Base-by-base conservation (phyloP, 257 asterid genomes). In the Eustoma russellianum region DNA sequence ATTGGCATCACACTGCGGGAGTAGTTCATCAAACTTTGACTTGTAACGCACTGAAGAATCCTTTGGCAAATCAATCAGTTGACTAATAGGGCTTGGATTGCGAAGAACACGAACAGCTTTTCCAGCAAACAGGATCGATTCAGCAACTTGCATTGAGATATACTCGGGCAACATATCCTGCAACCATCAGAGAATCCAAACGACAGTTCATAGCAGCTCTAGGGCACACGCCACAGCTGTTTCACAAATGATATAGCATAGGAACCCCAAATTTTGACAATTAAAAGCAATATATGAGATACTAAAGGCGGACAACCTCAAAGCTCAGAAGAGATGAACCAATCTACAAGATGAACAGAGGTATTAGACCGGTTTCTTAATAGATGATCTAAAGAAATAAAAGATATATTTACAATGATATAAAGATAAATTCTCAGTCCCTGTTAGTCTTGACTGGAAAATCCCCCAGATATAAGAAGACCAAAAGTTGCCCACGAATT, bases 141-240 rank as follows among this genome's bases (percentile, higher is more conserved):
- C 95, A 30, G 94, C 97, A 59, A 83, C 63, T 28, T 75, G 70
- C 91, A 83, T 67, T 12, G 95, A 66, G 18, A 88, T 81, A 74
- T 92, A 84, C 63, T 92, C 95, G 7, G 99, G 99, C 74, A 88
- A 86, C 99, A 85, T 88, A 64, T 88, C 99, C 99, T 88, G 88
- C 71, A 66, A 48, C 50, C 38, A 59, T 33, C 55, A 51, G 12
- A 57, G 55, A 28, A 50, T 5, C 6, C 8, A n/a, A 34, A 50
- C 33, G 49, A 38, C 3, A 38, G 12, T 11, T 38, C 43, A 38
- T 38, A 11, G 43, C 43, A 38, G 43, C 43, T 7, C 43, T 3
- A 7, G 12, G 43, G 43, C 56, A 33, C 66, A 41, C 19, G 45
- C 13, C 9, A 33, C 48, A 50, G 44, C 52, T 30, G 11, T 49